Evolutionary conservation across 208 protist species (phyloP).

Genomic region (Wallacemonas sp.): DNA sequence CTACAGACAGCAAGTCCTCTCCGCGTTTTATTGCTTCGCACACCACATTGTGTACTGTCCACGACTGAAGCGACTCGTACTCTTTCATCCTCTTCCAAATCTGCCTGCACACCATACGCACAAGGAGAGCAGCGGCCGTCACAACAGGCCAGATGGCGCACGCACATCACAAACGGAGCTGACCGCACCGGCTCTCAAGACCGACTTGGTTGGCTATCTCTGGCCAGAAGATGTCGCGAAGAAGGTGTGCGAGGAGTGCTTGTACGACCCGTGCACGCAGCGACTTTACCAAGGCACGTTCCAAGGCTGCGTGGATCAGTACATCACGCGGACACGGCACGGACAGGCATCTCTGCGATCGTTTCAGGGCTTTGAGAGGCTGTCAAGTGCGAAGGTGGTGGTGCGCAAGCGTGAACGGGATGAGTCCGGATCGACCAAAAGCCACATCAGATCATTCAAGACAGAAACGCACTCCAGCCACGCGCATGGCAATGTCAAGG

Average conservation of each 20-base stretch:
- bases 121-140: too few species aligned
- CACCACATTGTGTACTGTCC: conserved; percentile 91
- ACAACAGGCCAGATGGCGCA: too few species aligned
- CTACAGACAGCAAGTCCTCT: conserved; percentile 54
- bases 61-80: conserved; percentile 28
- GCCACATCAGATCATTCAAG: too few species aligned
- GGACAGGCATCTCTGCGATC: conserved; percentile 61
- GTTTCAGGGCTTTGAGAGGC: conserved; percentile 62
- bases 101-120: too few species aligned
- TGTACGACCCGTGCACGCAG: conserved; percentile 62
- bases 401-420: conserved; percentile 17
- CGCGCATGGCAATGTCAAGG: too few species aligned
- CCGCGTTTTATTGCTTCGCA: conserved; percentile 86
- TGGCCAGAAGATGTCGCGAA: conserved; percentile 42
- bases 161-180: too few species aligned
- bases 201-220: conserved; percentile 48
- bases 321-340: conserved; percentile 41
- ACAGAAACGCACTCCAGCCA: too few species aligned
- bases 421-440: background rate
- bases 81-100: conserved; percentile 54
- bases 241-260: conserved; percentile 64
- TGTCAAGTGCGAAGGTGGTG: conserved; percentile 51
- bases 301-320: conserved; percentile 45
- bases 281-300: conserved; percentile 51
- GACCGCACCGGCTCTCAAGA: conserved; percentile 35